Conservation (phyloP, 257 asterid species). For the Nicotiana attenuata region DNA sequence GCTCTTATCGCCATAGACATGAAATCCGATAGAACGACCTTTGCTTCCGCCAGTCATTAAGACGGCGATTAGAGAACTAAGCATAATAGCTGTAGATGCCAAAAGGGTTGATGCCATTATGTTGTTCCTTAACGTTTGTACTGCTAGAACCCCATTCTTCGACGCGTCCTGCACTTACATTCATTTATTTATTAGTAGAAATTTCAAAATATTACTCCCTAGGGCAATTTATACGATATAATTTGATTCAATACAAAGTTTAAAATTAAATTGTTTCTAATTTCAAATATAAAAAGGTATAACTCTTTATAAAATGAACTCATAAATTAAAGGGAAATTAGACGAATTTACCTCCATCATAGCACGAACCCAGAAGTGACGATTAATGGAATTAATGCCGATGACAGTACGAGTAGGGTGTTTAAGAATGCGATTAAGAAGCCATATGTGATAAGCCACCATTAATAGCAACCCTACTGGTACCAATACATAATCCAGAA, state of each 20-base stretch:
- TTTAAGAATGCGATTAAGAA: constrained; percentile 55
- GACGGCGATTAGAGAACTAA: constrained; percentile 74
- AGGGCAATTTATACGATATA: no score
- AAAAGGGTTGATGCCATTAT: constrained; percentile 91
- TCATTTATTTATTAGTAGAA: background rate
- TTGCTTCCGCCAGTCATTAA: constrained; percentile 48
- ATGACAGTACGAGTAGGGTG: constrained; percentile 68
- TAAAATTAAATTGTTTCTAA: no score
- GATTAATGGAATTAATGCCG: constrained; percentile 85
- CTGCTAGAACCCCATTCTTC: constrained; percentile 73
- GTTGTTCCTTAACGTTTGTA: constrained; percentile 81
- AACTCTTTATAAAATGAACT: no score
- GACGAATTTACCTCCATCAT: constrained; percentile 73
- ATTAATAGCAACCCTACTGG: constrained; percentile 56
- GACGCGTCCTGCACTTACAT: constrained; percentile 39
- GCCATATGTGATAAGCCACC: constrained; percentile 73
- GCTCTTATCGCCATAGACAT: constrained; percentile 35
- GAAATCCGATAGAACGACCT: constrained; percentile 15
- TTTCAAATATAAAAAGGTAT: no score
- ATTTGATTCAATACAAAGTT: no score
- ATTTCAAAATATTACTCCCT: background rate
- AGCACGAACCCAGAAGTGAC: constrained; percentile 85
- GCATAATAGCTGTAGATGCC: constrained; percentile 79
- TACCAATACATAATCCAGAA: constrained; percentile 66
- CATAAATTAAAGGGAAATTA: background rate